Percentiles rank a stretch among this genome's conserved stretches.
Conservation (phyloP, 2,329 filamentous ascomycete genomes). For the Rutstroemia sp. region DNA sequence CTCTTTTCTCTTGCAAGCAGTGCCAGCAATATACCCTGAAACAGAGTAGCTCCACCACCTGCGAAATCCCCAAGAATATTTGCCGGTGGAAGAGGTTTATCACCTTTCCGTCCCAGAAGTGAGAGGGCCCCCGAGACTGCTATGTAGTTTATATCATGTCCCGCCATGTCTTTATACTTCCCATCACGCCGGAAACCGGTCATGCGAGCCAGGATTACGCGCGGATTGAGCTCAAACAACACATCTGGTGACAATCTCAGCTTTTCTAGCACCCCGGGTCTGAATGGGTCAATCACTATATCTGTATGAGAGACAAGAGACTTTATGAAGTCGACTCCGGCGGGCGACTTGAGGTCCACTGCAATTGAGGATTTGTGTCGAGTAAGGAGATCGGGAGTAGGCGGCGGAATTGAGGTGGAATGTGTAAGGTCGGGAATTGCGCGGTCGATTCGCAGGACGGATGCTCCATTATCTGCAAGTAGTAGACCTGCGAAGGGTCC, state of each 20-base stretch:
- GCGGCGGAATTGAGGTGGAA: conserved; percentile 34
- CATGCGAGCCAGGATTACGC: conserved; percentile 76
- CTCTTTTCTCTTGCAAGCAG: conserved; percentile 56
- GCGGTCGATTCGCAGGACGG: conserved; percentile 80
- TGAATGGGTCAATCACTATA: conserved; percentile 87
- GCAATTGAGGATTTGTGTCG: conserved; percentile 75
- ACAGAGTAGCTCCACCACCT: conserved; percentile 75
- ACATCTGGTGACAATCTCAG: conserved; percentile 66
- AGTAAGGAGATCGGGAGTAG: conserved; percentile 65
- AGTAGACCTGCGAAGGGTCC: conserved; percentile 85
- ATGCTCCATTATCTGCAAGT: conserved; percentile 82
- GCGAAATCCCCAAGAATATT: conserved; percentile 91
- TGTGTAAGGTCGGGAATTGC: conserved; percentile 38
- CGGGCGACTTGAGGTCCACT: conserved; percentile 65
- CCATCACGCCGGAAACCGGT: conserved; percentile 87
- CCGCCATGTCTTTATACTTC: conserved; percentile 79
- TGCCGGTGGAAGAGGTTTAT: conserved; percentile 68
- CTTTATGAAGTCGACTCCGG: conserved; percentile 59
- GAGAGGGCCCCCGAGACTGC: conserved; percentile 75
- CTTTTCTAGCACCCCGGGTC: conserved; percentile 82
- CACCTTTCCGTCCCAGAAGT: conserved; percentile 62
- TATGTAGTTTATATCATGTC: conserved; percentile 95
- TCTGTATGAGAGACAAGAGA: conserved; percentile 58
- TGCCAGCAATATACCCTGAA: conserved; percentile 76
- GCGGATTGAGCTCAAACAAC: conserved; percentile 60